Base-by-base conservation (phyloP, 2,329 filamentous ascomycete species). In the Ophiostoma ulmi region DNA sequence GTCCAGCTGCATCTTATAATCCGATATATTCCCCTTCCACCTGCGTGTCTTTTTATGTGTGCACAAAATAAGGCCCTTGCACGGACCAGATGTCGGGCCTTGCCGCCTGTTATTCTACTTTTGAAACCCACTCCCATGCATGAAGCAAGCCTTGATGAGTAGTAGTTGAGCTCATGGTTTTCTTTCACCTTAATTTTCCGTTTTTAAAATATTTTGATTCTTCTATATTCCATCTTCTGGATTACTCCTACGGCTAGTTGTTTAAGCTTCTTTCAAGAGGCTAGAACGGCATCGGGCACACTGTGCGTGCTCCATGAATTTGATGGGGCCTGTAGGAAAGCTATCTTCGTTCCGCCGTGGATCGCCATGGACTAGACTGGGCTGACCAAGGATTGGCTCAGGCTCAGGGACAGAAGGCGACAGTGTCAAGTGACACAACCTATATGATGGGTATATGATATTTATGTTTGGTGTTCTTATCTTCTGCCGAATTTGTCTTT, bases 81-180 rank as follows among this genome's bases (percentile, higher is more conserved):
- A 63, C 58, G 58, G 58, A 26, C 58, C 58, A 63, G 58, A 35
- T 26, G 13, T 20, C 26, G 58, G 26, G 58, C 20, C 36, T 63
- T 69, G n/a, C 67, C n/a, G 39, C 52, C 5, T 63, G 6, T 61
- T 35, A n/a, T 61, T 52, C 22, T 48, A 64, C 20, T 65, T 55
- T 70, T 55, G 22, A 52, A 14, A n/a, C 38, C 31, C 61, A 41
- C 44, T 22, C 58, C 31, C 26, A 39, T 55, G 69, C 61, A 65
- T 70, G 55, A 41, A 41, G 17, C 36, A 36, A 39, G 31, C 55
- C 68, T 5, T 26, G 48, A 55, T 48, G 44, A 13, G 11, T 39
- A 13, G 38, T 3, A 20, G 11, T 58, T 14, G 26, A 11, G 11
- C 3, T 26, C n/a, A 13, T 13, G 52, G 8, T 17, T 26, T 58